A percentile compares a stretch with the other conserved stretches of the same genome.
Evolutionary conservation across 345 rosid genomes (phyloP).

Genomic region (Ailanthus altissimus): DNA sequence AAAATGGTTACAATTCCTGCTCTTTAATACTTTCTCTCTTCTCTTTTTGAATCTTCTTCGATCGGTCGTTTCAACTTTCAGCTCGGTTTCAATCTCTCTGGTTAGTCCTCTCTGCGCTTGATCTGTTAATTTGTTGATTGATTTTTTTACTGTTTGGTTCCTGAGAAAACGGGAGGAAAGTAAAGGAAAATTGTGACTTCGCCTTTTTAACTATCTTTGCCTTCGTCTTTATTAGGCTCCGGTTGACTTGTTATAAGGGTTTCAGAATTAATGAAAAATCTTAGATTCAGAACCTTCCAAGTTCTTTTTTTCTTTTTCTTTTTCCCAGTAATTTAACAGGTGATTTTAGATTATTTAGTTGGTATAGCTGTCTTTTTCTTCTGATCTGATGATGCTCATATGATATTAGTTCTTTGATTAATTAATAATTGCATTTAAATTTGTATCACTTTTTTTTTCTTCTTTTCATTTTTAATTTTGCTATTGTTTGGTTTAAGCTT

Average conservation of each 20-base stretch:
- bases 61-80: constrained; percentile 7
- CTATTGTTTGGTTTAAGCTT: background rate
- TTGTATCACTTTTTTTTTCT: background rate
- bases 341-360: background rate
- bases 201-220: background rate
- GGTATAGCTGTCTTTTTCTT: background rate
- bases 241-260: background rate
- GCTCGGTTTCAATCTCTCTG: constrained; percentile 1
- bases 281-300: background rate
- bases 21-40: background rate
- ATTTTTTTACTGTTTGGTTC: constrained; percentile 15
- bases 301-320: background rate
- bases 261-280: background rate
- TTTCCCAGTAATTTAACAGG: background rate
- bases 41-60: background rate
- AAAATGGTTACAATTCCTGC: background rate
- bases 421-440: background rate
- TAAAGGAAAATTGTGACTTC: background rate
- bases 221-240: background rate
- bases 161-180: constrained; percentile 15
- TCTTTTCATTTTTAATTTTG: background rate
- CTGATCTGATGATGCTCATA: constrained; percentile 16
- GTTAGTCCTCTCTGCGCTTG: constrained; percentile 2
- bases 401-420: background rate
- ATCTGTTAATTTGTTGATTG: background rate